phyloP scores from a whole-genome alignment of 768 basidiomycete species.

The Tylopilus balloui region DNA sequence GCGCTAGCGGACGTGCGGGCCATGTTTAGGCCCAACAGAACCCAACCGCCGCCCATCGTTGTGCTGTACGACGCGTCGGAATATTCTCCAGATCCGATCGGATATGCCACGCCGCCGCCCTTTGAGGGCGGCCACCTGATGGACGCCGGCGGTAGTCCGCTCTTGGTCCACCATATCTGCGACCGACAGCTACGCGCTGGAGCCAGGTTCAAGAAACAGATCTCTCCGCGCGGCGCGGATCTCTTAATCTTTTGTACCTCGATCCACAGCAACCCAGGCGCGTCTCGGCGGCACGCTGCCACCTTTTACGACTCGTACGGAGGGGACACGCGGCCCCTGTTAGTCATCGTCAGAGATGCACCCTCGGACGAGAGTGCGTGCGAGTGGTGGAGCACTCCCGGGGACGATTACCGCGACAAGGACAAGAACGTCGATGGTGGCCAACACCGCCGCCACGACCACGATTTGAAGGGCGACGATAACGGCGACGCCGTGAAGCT shows the following conservation, averaged over 20 bases:
- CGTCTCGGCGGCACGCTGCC: constrained; percentile 11
- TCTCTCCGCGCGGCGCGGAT: constrained; percentile 21
- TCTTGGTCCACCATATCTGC: constrained; percentile 19
- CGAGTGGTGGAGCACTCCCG: constrained; percentile 20
- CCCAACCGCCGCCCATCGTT: constrained; percentile 15
- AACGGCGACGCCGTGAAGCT: constrained; percentile 3
- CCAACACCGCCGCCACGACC: neutral
- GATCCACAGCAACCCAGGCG: neutral
- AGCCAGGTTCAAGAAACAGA: constrained; percentile 22
- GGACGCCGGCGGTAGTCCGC: constrained; percentile 14
- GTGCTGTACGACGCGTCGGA: constrained; percentile 24
- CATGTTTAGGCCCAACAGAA: constrained; percentile 13
- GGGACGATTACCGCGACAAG: constrained; percentile 1
- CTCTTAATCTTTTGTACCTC: constrained; percentile 25
- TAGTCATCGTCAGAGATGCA: constrained; percentile 24
- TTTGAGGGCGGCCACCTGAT: constrained; percentile 22
- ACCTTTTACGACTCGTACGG: constrained; percentile 22
- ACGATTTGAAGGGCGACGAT: too few species aligned
- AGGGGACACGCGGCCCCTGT: constrained; percentile 24
- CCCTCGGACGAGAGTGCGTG: constrained; percentile 15
- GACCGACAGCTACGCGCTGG: constrained; percentile 23
- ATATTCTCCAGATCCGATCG: neutral
- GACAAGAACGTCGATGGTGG: neutral
- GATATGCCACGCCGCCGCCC: constrained; percentile 10
- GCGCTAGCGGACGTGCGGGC: constrained; percentile 24